A percentile compares a stretch with the other conserved stretches of the same genome.
phyloP scores from a whole-genome alignment of 805 yeast genomes.

The Jamesozyma rosinii region DNA sequence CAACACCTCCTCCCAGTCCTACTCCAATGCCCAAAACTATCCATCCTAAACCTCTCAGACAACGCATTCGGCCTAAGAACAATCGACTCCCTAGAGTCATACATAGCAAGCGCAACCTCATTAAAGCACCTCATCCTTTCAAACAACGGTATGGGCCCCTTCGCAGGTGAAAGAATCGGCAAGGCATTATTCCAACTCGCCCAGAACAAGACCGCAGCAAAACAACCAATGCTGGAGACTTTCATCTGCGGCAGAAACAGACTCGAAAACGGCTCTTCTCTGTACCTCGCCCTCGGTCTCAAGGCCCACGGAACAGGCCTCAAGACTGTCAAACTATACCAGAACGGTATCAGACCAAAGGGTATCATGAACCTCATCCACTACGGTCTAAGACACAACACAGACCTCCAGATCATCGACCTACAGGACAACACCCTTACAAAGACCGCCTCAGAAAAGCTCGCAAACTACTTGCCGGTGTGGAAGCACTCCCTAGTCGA shows the following conservation, averaged over 20 bases:
- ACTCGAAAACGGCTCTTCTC: constrained; percentile 88
- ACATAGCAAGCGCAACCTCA: constrained; percentile 64
- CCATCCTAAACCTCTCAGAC: constrained; percentile 76
- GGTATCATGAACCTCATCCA: constrained; percentile 71
- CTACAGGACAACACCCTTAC: constrained; percentile 95
- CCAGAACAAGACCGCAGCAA: constrained; percentile 44
- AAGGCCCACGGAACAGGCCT: constrained; percentile 63
- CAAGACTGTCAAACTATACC: constrained; percentile 72
- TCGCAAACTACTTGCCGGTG: constrained; percentile 48
- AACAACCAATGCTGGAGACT: constrained; percentile 53
- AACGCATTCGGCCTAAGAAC: constrained; percentile 96
- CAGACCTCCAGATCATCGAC: constrained; percentile 59
- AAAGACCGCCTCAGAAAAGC: constrained; percentile 48
- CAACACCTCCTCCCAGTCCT: constrained; percentile 64
- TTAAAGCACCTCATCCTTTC: constrained; percentile 80
- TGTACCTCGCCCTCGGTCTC: constrained; percentile 74
- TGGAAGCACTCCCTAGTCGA: constrained; percentile 65
- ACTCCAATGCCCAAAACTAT: constrained; percentile 55
- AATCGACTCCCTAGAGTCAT: constrained; percentile 77
- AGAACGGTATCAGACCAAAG: constrained; percentile 93
- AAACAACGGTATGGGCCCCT: constrained; percentile 97
- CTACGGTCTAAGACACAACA: constrained; percentile 60
- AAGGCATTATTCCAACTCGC: constrained; percentile 69
- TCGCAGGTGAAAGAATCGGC: constrained; percentile 92
- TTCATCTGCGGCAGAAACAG: constrained; percentile 96